Conservation (phyloP, 176 grass and related monocot species). For the Musa beccarii region DNA sequence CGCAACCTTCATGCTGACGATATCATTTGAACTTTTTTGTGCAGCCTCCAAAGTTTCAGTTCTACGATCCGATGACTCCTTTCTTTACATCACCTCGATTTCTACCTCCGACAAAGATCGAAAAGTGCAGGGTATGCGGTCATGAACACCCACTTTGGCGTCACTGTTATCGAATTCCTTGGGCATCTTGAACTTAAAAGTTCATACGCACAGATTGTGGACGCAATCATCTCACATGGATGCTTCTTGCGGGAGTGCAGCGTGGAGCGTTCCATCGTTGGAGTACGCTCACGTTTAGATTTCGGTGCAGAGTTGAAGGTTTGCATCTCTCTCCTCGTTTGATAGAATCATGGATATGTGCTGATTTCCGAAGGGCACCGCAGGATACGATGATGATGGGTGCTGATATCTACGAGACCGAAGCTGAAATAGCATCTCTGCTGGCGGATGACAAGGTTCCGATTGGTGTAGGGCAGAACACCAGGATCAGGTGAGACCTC, state of each 20-base stretch:
- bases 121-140: slow-evolving; percentile 50
- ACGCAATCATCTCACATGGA: slow-evolving; percentile 53
- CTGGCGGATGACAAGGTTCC: slow-evolving; percentile 43
- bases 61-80: slow-evolving; percentile 60
- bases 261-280: slow-evolving; percentile 48
- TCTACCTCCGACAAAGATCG: slow-evolving; percentile 52
- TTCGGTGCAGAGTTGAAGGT: slow-evolving; percentile 48
- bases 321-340: background rate
- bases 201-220: slow-evolving; percentile 30
- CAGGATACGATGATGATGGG: slow-evolving; percentile 89
- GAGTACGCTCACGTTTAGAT: slow-evolving; percentile 46
- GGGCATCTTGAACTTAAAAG: slow-evolving; percentile 7
- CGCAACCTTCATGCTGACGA: background rate
- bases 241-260: slow-evolving; percentile 60
- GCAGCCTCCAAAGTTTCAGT: slow-evolving; percentile 56
- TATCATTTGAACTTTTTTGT: background rate
- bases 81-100: slow-evolving; percentile 55
- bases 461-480: slow-evolving; percentile 57
- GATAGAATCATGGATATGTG: background rate
- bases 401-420: slow-evolving; percentile 48
- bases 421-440: slow-evolving; percentile 39
- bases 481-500: slow-evolving; percentile 49
- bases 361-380: background rate
- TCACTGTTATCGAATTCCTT: background rate
- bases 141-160: background rate